Base-by-base conservation (phyloP, 2,329 filamentous ascomycete genomes). In the Calonectria pseudoturangicola region DNA sequence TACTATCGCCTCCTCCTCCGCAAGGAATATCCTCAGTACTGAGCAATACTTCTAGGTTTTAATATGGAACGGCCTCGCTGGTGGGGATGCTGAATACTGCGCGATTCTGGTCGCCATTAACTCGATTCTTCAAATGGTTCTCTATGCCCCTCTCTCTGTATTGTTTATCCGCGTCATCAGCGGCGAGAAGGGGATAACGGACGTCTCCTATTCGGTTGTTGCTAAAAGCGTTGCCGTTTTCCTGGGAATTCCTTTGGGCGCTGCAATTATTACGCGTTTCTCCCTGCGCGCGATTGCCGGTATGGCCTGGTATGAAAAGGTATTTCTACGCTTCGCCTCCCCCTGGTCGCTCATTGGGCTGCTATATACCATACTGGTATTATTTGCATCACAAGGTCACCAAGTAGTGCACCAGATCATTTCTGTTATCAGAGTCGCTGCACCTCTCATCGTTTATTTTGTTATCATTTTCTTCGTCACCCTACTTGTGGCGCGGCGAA, bases 161-260 rank as follows among this genome's bases (percentile, higher is more conserved):
- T 87, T 93, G 72, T 95, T 93, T 84, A 91, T 97, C 79, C 86
- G 89, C 48, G 84, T 96, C 60, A 93, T 97, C 77, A 89, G 92
- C 77, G 83, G 85, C 21, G 84, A 86, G n/a, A 51, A 83, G 78
- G 74, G 82, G 0, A 56, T 76, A 1, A 76, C 80, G 0, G 79
- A 82, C 30, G 77, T 89, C 8, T 87, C 88, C 0, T 97, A 97
- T 83, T 83, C 88, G 0, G 88, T 89, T 0, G 94, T 95, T 1
- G 95, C 96, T 13, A 93, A 91, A 56, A 95, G 93, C 71, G 95
- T 98, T 0, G 95, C 90, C 0, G 93, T 95, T 1, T 98, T 98
- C 80, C 88, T 98, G 1, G 95, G 94, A 0, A 96, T 98, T 21
- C 95, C 95, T 0, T 88, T 98, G 0, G 94, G 88, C 1, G 94